Evolutionary conservation across 106 monocot genomes (phyloP), one percentile per base, ranked within the genome.

Genomic region (Phalaenopsis equestris): DNA sequence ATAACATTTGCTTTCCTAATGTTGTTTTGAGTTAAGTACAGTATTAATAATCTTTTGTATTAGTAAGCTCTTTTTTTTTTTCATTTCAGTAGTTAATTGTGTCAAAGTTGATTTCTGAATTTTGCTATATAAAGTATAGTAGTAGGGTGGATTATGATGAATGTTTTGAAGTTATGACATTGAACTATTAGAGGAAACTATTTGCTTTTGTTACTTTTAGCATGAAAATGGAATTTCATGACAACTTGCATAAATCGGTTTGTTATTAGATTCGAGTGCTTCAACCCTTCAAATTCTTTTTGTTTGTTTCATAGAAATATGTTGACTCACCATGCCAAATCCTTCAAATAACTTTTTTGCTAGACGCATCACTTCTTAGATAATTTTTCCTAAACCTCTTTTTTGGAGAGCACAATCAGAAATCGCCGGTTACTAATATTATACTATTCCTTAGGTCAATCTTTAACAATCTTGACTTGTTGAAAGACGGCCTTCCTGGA

Each of bases 401-500:
- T 81, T 64, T 21, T 64, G 64, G 8, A 24, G 14, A 23, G 64
- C 21, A 64, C 64, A 64, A 64, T n/a, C 24, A 64, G 64, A 21
- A 64, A 64, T 23, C 19, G 8, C 23, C 23, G 64, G 64, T 23
- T 65, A 80, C 19, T 82, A 45, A 77, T 77, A 46, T 15, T 37
- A 42, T 47, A 19, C 42, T 68, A 72, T 85, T 23, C 36, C 43
- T 85, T 86, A 97, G 97, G 77, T 92, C 92, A 73, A 86, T 80
- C 81, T 88, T 97, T 85, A 94, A 94, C 73, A 97, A 97, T 84
- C 75, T 89, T 79, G 86, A 82, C n/a, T 82, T 97, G 75, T 80
- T 97, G 79, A 90, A 85, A 82, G 92, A 92, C 80, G 97, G 97
- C 15, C 76, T 97, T 81, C 87, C 87, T 78, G 97, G 97, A 84